Base-by-base conservation (phyloP, 2,329 filamentous ascomycete genomes). In the Drechslerella coelobrocha region DNA sequence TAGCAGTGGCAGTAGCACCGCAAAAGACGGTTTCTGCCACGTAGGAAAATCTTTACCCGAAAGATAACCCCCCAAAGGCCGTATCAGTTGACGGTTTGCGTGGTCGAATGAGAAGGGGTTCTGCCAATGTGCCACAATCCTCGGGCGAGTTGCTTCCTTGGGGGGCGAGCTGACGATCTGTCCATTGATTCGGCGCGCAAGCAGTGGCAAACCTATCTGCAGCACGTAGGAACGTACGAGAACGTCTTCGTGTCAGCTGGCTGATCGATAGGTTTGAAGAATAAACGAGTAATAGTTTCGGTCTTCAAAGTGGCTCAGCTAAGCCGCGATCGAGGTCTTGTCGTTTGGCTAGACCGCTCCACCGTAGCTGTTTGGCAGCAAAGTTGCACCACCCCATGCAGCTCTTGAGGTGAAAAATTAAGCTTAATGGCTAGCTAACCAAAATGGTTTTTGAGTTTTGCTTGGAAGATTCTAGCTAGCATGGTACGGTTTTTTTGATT, bases 21-120 rank as follows among this genome's bases (percentile, higher is more conserved):
- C 8, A 19, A n/a, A 19, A 2, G 41, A 4, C 19, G 8, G 14
- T 21, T 39, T 45, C 41, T 45, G 41, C 41, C n/a, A 31, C 37
- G 37, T 52, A 26, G 39, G 62, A 61, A 61, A 50, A 61, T 68
- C 48, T 61, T 61, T 61, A 24, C 63, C 52, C 51, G 56, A 55
- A 61, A 55, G 31, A 53, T 29, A 21, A 45, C 31, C 19, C 19
- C 17, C n/a, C n/a, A n/a, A 29, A 29, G 34, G 43, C n/a, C 43
- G 29, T 4, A 65, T 53, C 34, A 68, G 26, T 19, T 56, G 14
- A 37, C 10, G 19, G 17, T 68, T 52, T 59, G 48, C 55, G 55
- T 43, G 57, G 37, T 37, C 56, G 31, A 48, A 69, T 45, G 41
- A 56, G 34, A 43, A 41, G 24, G 48, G 45, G 53, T 39, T 29